phyloP scores from a whole-genome alignment of 192 early-diverging fungal species.

The Dispira parvispora region DNA sequence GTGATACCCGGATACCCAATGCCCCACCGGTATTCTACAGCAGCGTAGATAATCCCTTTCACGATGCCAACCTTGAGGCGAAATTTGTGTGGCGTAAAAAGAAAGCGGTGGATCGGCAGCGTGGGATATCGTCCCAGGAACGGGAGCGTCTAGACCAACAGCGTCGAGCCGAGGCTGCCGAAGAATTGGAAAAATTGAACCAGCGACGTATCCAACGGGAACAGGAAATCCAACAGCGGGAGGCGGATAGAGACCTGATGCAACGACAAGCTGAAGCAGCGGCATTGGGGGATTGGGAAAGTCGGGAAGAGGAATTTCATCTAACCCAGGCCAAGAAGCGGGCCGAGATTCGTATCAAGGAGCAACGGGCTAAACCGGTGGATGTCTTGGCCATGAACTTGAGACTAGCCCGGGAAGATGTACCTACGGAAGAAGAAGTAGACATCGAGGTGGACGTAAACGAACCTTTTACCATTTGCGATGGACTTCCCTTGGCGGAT shows the following conservation, averaged over 20 bases:
- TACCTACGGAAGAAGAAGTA: slow-evolving; percentile 52
- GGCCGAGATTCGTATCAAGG: slow-evolving; percentile 83
- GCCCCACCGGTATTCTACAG: slow-evolving; percentile 27
- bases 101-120: slow-evolving; percentile 58
- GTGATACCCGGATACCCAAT: too few species aligned
- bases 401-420: slow-evolving; percentile 49
- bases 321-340: slow-evolving; percentile 75
- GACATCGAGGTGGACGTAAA: slow-evolving; percentile 72
- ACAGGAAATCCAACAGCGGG: slow-evolving; percentile 54
- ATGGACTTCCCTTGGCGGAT: slow-evolving; percentile 45
- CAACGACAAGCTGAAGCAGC: slow-evolving; percentile 74
- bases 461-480: slow-evolving; percentile 65
- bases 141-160: slow-evolving; percentile 32
- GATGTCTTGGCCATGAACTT: slow-evolving; percentile 88
- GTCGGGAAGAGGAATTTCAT: slow-evolving; percentile 86
- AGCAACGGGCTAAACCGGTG: slow-evolving; percentile 74
- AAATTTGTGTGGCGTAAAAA: slow-evolving; percentile 97
- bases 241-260: slow-evolving; percentile 57
- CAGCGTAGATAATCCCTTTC: slow-evolving; percentile 62
- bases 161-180: slow-evolving; percentile 41
- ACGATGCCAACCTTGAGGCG: slow-evolving; percentile 55
- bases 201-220: slow-evolving; percentile 69
- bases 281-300: slow-evolving; percentile 91
- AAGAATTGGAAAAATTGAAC: slow-evolving; percentile 69
- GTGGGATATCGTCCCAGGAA: slow-evolving; percentile 40